A percentile compares a stretch with the other conserved stretches of the same genome.
Conservation (phyloP, 345 rosid genomes). For the Angophora floribunda region DNA sequence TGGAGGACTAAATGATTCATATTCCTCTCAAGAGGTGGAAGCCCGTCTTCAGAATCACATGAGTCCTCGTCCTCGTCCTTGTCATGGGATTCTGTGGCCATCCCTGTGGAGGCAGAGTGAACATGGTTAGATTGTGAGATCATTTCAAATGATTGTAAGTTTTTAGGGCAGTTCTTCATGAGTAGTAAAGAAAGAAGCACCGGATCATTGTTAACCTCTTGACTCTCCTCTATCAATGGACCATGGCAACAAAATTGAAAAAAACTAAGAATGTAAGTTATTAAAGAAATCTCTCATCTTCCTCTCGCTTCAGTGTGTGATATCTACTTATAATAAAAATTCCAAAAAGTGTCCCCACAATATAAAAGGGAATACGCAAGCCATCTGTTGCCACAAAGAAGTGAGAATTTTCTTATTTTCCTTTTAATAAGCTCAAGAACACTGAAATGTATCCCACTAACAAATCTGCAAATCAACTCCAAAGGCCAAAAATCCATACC, state of each 20-base stretch:
- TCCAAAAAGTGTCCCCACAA: background rate
- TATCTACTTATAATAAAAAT: background rate
- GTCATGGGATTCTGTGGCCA: background rate
- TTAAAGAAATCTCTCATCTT: background rate
- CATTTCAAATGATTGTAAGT: background rate
- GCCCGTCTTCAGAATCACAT: slow-evolving; percentile 63
- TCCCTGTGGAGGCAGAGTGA: slow-evolving; percentile 4
- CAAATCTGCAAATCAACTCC: background rate
- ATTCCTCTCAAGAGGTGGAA: slow-evolving; percentile 85
- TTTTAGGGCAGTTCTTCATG: background rate
- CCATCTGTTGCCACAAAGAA: background rate
- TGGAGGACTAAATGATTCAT: slow-evolving; percentile 53
- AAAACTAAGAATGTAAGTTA: background rate
- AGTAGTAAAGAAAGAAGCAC: background rate
- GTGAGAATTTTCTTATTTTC: background rate
- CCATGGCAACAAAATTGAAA: background rate
- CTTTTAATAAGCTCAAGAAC: background rate
- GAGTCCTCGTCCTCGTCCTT: slow-evolving; percentile 22
- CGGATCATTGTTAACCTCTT: background rate
- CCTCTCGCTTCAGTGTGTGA: background rate
- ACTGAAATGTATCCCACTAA: background rate
- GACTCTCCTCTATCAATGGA: background rate
- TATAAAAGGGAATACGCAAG: background rate
- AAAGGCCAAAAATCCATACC: background rate
- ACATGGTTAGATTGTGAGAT: background rate